Base-by-base conservation (phyloP, 1,284 basidiomycete species). In the Ceratobasidium sp. region DNA sequence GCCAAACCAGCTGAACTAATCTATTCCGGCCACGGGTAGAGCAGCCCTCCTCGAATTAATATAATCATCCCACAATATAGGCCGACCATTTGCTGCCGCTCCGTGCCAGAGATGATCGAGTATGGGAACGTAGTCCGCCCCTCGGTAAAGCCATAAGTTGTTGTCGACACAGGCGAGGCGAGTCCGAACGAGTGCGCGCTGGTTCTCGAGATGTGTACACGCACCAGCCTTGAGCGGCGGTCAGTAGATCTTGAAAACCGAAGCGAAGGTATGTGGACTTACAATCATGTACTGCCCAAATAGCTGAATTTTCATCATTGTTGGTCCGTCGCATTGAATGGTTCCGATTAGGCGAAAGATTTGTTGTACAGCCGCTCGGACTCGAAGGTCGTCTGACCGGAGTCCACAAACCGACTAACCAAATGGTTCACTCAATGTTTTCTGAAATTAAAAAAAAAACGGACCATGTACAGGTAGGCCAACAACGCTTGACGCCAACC, bases 31-130 rank as follows among this genome's bases (percentile, higher is more conserved):
- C 12, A 64, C 23, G 13, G 61, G 61, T 13, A 67, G 40, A 9
- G 23, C 64, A 44, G n/a, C 28, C 33, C 46, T n/a, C n/a, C 64
- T 44, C 23, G 64, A 67, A 49, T 23, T 12, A 44, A 67, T 9
- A 49, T 67, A 67, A 39, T 67, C 64, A 46, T n/a, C 46, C 64
- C 64, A 67, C 33, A 23, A 46, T 15, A 67, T 23, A 4, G 64
- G 64, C n/a, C 23, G 39, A 12, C 64, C 64, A 18, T 49, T 49
- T 44, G 64, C 39, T 23, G 64, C 64, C 39, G 23, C 42, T 2
- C 64, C 64, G 20, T 67, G 64, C 64, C 64, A 67, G 40, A 67
- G 33, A 67, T 67, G 64, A 12, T 67, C 64, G 26, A 67, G 64
- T 44, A 67, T 44, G n/a, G 64, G 64, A 6, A 67, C 64, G 46